Evolutionary conservation across 305 asterid genomes (phyloP), one percentile per base, ranked within the genome.

Genomic region (Fraxinus nigra): DNA sequence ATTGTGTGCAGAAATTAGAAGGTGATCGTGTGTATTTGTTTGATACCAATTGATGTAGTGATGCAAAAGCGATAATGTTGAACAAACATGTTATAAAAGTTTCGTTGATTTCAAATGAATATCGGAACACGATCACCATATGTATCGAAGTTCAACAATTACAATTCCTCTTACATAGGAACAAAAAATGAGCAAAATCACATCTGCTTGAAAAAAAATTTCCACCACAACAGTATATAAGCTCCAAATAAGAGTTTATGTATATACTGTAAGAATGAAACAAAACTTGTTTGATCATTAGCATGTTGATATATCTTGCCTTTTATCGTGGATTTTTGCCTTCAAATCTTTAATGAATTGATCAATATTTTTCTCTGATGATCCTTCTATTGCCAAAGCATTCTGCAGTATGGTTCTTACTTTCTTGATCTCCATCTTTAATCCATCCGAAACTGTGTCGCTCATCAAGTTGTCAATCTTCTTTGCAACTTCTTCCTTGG

Each of bases 351-450:
- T 48, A 43, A 92, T 79, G 38, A 91, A 90, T 6, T 75, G 84
- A 75, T 81, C 82, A 54, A 89, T 86, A 38, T 86, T 90, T 20
- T 11, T 83, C 79, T 86, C 87, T 0, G 93, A 89, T 10, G 96
- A 90, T 61, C 97, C 96, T 84, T 79, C 89, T 14, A 13, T 33
- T 7, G 84, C 90, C 63, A 88, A 59, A 46, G 93, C 97, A 75
- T 82, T 80, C 35, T 85, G 89, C 72, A 92, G 77, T 10, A 26
- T 84, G 72, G n/a, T 76, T n/a, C 85, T 85, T 26, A 91, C 85
- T 59, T 63, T 65, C 74, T 73, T 75, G 46, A 85, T 79, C 65
- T 86, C 81, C 22, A 77, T 35, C 76, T 85, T 90, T 83, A 90
- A 18, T 72, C 54, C 80, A 22, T 43, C 75, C 77, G 69, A 48